phyloP scores from a whole-genome alignment of 202 grass and related monocot genomes.

The Setaria italica region DNA sequence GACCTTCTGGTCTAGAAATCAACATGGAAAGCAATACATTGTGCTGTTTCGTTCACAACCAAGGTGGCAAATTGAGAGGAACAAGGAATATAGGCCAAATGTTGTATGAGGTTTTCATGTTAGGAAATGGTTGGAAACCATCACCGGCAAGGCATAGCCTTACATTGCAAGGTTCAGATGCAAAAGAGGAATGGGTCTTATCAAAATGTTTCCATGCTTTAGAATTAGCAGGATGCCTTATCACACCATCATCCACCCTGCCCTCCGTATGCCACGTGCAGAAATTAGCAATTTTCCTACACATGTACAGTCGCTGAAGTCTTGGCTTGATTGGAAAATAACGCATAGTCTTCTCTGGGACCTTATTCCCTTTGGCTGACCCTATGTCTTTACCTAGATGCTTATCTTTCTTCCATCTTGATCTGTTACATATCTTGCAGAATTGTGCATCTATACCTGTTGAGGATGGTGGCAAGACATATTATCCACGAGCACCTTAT shows the following conservation, averaged over 20 bases:
- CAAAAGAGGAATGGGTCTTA: background rate
- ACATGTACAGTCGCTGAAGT: background rate
- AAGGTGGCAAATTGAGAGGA: background rate
- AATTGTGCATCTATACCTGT: background rate
- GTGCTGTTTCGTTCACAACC: background rate
- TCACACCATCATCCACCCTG: slow-evolving; percentile 2
- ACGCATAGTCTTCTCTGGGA: background rate
- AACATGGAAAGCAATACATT: background rate
- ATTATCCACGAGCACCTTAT: background rate
- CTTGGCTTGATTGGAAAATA: background rate
- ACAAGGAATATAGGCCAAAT: slow-evolving; percentile 24
- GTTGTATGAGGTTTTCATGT: background rate
- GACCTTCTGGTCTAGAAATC: background rate
- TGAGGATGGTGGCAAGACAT: background rate
- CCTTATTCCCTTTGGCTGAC: background rate
- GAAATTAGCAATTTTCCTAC: background rate
- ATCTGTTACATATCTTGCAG: background rate
- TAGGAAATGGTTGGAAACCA: background rate
- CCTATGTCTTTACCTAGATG: background rate
- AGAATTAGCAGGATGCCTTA: background rate
- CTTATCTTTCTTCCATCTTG: slow-evolving; percentile 2
- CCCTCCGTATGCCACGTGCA: background rate
- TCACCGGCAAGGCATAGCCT: background rate
- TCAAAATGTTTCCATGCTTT: slow-evolving; percentile 14
- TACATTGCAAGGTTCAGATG: background rate